Evolutionary conservation across 2,329 filamentous ascomycete genomes (phyloP).

Genomic region (Cryphonectria radicalis): DNA sequence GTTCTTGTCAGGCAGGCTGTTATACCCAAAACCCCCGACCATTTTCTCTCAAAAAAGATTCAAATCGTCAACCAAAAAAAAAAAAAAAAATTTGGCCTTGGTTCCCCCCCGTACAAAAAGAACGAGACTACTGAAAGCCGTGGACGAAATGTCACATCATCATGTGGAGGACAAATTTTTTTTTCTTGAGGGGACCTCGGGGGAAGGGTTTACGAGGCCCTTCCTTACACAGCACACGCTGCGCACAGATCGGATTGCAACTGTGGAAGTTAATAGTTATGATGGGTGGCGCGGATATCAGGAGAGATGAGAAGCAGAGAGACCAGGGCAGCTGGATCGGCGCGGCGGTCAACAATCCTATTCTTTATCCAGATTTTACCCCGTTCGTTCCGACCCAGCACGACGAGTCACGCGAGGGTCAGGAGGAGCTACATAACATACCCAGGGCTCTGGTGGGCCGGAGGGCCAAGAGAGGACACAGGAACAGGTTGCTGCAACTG

Average conservation of each 20-base stretch:
- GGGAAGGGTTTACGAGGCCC: neutral
- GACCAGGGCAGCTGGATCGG: conserved; percentile 17
- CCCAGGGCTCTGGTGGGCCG: conserved; percentile 1
- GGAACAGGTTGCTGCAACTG: conserved; percentile 23
- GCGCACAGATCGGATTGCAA: conserved; percentile 3
- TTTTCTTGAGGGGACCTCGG: neutral
- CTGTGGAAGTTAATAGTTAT: conserved; percentile 20
- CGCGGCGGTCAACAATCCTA: conserved; percentile 13
- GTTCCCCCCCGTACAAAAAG: conserved; percentile 8
- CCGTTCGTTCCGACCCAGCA: conserved; percentile 1
- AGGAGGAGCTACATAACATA: conserved; percentile 1
- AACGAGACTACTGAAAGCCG: conserved; percentile 11
- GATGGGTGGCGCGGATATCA: conserved; percentile 2
- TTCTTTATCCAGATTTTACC: conserved; percentile 8
- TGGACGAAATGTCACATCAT: conserved; percentile 1
- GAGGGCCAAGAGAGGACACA: conserved; percentile 11
- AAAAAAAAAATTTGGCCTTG: conserved; percentile 15
- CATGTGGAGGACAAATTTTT: neutral
- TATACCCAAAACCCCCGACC: conserved; percentile 28
- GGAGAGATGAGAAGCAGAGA: neutral
- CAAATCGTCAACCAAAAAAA: conserved; percentile 31
- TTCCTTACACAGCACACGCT: neutral
- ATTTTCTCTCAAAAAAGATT: conserved; percentile 28
- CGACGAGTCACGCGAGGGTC: conserved; percentile 12
- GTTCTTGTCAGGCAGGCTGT: conserved; percentile 29